Percentiles rank a stretch among this genome's conserved stretches.
Conservation (phyloP, 2,329 filamentous ascomycete species). For the Exophiala phaeomuriformis region DNA sequence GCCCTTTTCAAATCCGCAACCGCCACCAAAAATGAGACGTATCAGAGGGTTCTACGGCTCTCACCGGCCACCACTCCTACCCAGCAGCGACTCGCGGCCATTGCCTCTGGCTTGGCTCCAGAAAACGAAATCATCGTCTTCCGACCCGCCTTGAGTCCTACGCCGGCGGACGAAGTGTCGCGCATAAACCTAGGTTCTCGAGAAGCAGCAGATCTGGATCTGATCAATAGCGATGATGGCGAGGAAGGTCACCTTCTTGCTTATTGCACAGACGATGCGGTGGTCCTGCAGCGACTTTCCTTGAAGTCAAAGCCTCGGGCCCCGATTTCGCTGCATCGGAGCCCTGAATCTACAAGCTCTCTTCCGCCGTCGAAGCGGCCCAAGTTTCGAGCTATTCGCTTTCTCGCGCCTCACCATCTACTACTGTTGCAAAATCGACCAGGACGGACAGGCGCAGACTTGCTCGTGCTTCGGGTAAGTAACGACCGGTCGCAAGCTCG, state of each 20-base stretch:
- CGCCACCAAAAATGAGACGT: conserved; percentile 48
- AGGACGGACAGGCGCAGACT: conserved; percentile 31
- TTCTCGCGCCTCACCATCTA: conserved; percentile 42
- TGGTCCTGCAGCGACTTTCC: conserved; percentile 59
- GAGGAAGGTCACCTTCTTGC: conserved; percentile 56
- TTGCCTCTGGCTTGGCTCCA: conserved; percentile 69
- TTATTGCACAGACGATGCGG: conserved; percentile 69
- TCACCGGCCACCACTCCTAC: conserved; percentile 45
- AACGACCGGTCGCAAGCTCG: conserved; percentile 19
- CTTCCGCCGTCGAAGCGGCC: conserved; percentile 33
- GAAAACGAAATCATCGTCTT: conserved; percentile 75
- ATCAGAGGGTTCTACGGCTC: conserved; percentile 52
- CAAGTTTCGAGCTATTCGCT: conserved; percentile 41
- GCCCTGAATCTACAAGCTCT: conserved; percentile 18
- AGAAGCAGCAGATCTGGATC: conserved; percentile 40
- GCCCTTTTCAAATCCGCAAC: conserved; percentile 30
- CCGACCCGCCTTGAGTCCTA: conserved; percentile 49
- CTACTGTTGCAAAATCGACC: conserved; percentile 52
- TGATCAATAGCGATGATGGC: conserved; percentile 11
- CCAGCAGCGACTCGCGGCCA: conserved; percentile 58
- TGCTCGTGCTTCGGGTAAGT: conserved; percentile 32
- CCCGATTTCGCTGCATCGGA: conserved; percentile 18
- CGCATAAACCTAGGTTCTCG: conserved; percentile 46
- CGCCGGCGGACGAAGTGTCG: conserved; percentile 50
- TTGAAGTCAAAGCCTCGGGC: conserved; percentile 39